Evolutionary conservation across 2,329 filamentous ascomycete species (phyloP), one percentile per base, ranked within the genome.

Genomic region (Alternaria burnsii): DNA sequence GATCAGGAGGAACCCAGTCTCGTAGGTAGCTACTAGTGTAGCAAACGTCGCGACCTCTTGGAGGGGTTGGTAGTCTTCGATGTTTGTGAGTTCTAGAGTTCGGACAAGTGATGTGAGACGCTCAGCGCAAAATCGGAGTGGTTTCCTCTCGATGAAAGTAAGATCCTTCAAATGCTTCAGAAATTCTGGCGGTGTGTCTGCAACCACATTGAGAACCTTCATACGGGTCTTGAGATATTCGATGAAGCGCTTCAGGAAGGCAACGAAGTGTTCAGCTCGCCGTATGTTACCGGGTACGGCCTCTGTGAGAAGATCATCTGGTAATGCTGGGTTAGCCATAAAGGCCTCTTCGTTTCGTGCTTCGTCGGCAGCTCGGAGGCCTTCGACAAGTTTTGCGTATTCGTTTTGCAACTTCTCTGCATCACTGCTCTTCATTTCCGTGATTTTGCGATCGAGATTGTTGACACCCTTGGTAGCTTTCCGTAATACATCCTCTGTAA

Each of bases 11-110:
- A 99, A 99, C 0, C 95, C 95, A 65, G 93, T 97, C 69, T 99
- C 95, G 74, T 99, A 99, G 0, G 95, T 99, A 34, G 95, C 93
- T 22, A 97, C 93, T 0, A 99, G 85, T 0, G 95, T 99, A 10
- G 95, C 95, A 79, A 99, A 99, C 0, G 93, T 97, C 20, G 96
- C 96, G 8, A 99, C 94, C 81, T 99, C 94, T 82, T 99, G 95
- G 1, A 99, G 84, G 6, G 95, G 92, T 71, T 97, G 94, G 75
- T 96, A 99, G 76, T 99, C 96, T 81, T 99, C 95, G 62, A 99
- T 97, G 71, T 96, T 98, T 32, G 94, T 96, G 59, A 99, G 88
- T 78, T 99, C 95, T 16, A 99, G 86, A 0, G 95, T 99, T 59
- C 96, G 87, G 18, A 99, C 94, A 7, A 99, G 88, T 0, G 94